Evolutionary conservation across 139 green algal species (phyloP).

Genomic region (Chlamydomonas asymmetrica): DNA sequence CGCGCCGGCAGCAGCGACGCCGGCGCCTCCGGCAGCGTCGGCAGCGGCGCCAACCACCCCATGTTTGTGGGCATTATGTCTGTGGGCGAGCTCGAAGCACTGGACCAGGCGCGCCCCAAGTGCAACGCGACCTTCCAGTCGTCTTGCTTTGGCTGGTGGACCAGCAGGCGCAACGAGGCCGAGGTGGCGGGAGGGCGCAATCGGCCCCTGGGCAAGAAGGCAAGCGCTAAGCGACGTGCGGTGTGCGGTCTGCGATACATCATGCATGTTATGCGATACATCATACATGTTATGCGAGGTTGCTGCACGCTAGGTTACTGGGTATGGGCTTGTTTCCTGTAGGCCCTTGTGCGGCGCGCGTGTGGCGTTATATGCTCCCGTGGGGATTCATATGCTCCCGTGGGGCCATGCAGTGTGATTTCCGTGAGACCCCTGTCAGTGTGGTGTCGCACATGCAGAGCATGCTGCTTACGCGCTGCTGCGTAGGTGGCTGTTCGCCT

Average conservation of each 20-base stretch:
- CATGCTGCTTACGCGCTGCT: not conserved
- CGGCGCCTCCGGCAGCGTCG: not conserved
- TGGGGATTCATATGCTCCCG: too few relatives aligned
- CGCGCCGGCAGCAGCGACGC: not conserved
- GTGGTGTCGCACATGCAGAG: not conserved
- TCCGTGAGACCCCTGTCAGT: not conserved
- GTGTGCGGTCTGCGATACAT: not conserved
- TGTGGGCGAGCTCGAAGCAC: not conserved
- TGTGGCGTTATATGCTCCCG: too few relatives aligned
- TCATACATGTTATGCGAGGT: not conserved
- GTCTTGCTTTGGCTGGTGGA: conserved; percentile 19
- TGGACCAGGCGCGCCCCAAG: conserved; percentile 4
- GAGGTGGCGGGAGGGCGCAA: not conserved
- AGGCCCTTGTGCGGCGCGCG: too few relatives aligned
- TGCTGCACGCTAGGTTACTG: not conserved
- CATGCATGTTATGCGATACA: not conserved
- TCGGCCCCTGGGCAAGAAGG: not conserved
- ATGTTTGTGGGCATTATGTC: conserved; percentile 23
- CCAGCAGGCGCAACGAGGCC: not conserved
- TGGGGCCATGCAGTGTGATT: not conserved
- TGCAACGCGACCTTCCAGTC: conserved; percentile 9
- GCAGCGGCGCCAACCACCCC: conserved; percentile 17
- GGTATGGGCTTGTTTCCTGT: not conserved
- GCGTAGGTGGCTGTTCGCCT: not conserved
- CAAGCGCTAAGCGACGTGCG: not conserved